These are phyloP conservation scores for Venturiaceae sp. DNA, from an alignment of 2,329 filamentous ascomycete genomes.

Conservation along the genomic window DNA sequence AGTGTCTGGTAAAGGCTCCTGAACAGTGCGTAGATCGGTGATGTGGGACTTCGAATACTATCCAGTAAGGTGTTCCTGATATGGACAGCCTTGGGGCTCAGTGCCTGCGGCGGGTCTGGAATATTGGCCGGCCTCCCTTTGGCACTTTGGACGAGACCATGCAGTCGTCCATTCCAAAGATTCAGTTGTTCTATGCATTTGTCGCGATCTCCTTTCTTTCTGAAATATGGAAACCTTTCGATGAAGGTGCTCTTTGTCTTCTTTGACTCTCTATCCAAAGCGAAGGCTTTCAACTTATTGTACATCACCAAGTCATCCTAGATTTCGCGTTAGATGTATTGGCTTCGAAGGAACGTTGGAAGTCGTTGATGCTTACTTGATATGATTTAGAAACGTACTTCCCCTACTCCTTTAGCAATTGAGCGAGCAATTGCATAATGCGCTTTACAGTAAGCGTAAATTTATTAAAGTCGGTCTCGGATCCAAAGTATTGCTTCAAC, in stretches of 20 bases:
- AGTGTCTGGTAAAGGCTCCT: too few relatives aligned
- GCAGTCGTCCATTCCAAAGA: neutral
- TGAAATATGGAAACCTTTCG: neutral
- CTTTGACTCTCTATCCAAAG: neutral
- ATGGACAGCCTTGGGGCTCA: too few relatives aligned
- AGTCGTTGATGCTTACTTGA: neutral
- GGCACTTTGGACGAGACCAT: too few relatives aligned
- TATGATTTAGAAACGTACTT: neutral
- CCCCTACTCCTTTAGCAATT: neutral
- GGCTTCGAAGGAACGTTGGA: neutral
- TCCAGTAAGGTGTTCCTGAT: too few relatives aligned
- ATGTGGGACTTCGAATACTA: too few relatives aligned
- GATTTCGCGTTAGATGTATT: neutral
- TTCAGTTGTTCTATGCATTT: neutral
- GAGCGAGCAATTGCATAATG: neutral
- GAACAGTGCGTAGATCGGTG: too few relatives aligned
- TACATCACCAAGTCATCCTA: neutral
- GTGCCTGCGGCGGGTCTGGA: too few relatives aligned
- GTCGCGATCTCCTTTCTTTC: neutral
- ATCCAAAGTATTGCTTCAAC: neutral
- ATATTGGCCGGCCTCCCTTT: too few relatives aligned
- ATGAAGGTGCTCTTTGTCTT: neutral
- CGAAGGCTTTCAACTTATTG: neutral
- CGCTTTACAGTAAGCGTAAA: neutral
- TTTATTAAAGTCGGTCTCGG: neutral